Conservation (phyloP, 768 basidiomycete genomes). For the Neoboletus magnificus region DNA sequence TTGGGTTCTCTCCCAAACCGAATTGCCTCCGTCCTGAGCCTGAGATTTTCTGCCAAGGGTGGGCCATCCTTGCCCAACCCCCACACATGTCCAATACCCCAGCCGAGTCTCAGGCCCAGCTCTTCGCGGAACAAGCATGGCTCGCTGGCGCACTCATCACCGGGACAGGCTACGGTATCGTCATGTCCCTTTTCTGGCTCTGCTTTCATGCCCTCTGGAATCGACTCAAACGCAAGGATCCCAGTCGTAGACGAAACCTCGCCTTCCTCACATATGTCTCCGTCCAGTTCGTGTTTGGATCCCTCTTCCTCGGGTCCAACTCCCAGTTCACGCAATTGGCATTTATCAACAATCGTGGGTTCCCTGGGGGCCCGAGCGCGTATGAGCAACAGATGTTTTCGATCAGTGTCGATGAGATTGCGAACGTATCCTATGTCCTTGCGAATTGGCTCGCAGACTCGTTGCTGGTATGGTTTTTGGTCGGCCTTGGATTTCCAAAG, state of each 20-base stretch:
- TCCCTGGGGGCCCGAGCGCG: constrained; percentile 24
- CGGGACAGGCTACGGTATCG: constrained; percentile 26
- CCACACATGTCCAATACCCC: constrained; percentile 19
- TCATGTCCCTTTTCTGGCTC: constrained; percentile 23
- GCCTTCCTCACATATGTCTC: constrained; percentile 24
- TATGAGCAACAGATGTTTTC: constrained; percentile 29
- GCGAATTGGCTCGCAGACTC: constrained; percentile 28
- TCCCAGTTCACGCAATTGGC: constrained; percentile 29
- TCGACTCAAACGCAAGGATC: constrained; percentile 15
- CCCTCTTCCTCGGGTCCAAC: constrained; percentile 27
- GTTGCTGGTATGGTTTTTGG: constrained; percentile 16
- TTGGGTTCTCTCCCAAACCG: too few species aligned
- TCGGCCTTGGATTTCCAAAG: not conserved
- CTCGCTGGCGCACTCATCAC: constrained; percentile 27
- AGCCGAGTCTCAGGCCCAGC: constrained; percentile 13
- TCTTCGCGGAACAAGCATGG: constrained; percentile 28
- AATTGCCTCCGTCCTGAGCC: not conserved
- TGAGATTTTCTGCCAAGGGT: not conserved
- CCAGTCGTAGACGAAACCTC: constrained; percentile 12
- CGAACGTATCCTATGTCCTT: constrained; percentile 26
- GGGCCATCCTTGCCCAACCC: not conserved
- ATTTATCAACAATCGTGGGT: constrained; percentile 28
- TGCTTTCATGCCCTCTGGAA: constrained; percentile 19
- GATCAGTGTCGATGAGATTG: constrained; percentile 22
- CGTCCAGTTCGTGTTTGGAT: constrained; percentile 22